Percentiles rank a stretch among this genome's conserved stretches.
These are phyloP conservation scores for Micractinium conductrix DNA, from an alignment of 139 green algal species.

Conservation along the genomic window DNA sequence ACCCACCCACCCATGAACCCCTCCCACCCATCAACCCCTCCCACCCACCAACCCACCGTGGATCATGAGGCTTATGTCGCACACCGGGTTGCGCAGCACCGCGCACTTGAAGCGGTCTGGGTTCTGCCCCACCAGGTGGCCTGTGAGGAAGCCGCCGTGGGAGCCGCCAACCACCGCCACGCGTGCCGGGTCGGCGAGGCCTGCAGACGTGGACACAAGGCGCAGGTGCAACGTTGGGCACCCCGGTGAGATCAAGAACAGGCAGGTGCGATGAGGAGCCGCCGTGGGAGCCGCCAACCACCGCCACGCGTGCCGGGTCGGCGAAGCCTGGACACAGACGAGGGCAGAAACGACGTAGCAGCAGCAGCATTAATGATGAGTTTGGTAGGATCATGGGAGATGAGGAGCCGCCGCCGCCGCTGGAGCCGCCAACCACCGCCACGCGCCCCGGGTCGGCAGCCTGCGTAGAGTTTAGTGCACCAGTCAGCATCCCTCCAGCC, in stretches of 20 bases:
- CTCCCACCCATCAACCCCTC: no score
- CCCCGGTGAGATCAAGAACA: no score
- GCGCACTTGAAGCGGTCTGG: slow-evolving; percentile 70
- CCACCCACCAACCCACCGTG: no score
- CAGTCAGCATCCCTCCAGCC: no score
- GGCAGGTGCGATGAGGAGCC: slow-evolving; percentile 70
- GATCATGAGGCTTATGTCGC: slow-evolving; percentile 88
- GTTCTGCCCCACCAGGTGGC: slow-evolving; percentile 89
- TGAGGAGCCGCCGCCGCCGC: slow-evolving; percentile 83
- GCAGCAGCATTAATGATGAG: no score
- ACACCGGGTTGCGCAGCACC: slow-evolving; percentile 93
- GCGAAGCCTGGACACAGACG: slow-evolving; percentile 52
- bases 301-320: slow-evolving; percentile 65
- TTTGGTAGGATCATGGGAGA: no score
- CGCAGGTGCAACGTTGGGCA: background rate
- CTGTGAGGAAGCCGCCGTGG: slow-evolving; percentile 93
- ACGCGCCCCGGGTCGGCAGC: slow-evolving; percentile 48
- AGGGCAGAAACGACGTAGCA: background rate
- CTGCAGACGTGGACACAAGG: slow-evolving; percentile 32
- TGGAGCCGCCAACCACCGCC: slow-evolving; percentile 83
- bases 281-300: slow-evolving; percentile 90
- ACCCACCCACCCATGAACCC: no score
- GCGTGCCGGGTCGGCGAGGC: slow-evolving; percentile 56
- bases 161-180: slow-evolving; percentile 85
- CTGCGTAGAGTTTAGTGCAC: no score